Percentiles rank a stretch among this genome's conserved stretches.
Conservation (phyloP, 306 rosid species). For the Casuarina cunninghamiana region DNA sequence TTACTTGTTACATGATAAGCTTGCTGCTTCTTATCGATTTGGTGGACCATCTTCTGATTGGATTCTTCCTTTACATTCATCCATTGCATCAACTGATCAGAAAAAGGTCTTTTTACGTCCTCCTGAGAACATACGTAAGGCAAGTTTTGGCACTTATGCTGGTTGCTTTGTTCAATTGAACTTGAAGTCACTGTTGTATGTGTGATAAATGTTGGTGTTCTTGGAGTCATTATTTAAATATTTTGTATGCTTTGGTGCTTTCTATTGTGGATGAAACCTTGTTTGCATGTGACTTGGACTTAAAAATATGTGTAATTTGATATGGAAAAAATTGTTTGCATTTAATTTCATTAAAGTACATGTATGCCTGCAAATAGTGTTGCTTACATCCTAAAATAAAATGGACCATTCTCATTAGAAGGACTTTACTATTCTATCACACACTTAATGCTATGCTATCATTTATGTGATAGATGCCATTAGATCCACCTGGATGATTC, state of each 20-base stretch:
- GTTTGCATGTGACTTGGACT: neutral
- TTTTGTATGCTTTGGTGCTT: neutral
- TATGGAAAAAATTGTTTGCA: neutral
- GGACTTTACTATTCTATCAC: neutral
- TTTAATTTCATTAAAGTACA: neutral
- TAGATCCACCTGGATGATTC: too few species aligned
- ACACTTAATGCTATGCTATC: neutral
- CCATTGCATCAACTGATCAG: conserved; percentile 73
- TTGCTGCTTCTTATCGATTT: conserved; percentile 77
- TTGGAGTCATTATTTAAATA: neutral
- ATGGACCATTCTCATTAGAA: neutral
- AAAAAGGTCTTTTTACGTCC: conserved; percentile 82
- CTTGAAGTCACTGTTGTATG: conserved; percentile 8
- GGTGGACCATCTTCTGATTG: conserved; percentile 91
- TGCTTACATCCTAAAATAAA: conserved; percentile 1
- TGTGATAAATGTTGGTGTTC: neutral
- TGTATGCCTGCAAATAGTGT: neutral
- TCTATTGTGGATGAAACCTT: neutral
- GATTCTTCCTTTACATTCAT: conserved; percentile 90
- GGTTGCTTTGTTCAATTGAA: conserved; percentile 4
- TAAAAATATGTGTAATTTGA: neutral
- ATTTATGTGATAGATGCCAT: too few species aligned
- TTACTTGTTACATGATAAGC: conserved; percentile 63
- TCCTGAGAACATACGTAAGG: conserved; percentile 81
- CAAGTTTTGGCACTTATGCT: conserved; percentile 29